These are phyloP conservation scores for Stephania japonica DNA, from an alignment of 164 flowering plant species.

Conservation along the genomic window DNA sequence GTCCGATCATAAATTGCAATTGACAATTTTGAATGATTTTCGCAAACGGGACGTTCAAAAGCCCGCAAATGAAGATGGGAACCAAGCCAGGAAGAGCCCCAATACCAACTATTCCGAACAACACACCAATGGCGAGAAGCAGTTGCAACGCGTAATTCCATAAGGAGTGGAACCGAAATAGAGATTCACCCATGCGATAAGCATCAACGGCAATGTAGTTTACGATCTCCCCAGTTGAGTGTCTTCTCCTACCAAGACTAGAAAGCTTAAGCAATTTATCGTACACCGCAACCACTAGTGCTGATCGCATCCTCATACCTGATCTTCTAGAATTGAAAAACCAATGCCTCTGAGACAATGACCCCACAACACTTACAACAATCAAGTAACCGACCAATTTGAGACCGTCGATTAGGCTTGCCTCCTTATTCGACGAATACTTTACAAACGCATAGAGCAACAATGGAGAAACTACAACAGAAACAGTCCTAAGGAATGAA, in stretches of 20 bases:
- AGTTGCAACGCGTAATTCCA: slow-evolving; percentile 55
- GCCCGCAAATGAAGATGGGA: slow-evolving; percentile 48
- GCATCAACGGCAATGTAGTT: slow-evolving; percentile 88
- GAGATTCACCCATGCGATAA: slow-evolving; percentile 72
- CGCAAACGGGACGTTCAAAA: slow-evolving; percentile 72
- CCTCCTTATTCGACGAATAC: slow-evolving; percentile 30
- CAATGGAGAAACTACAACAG: slow-evolving; percentile 50
- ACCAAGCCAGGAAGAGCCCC: slow-evolving; percentile 63
- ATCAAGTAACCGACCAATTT: slow-evolving; percentile 48
- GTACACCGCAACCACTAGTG: slow-evolving; percentile 64
- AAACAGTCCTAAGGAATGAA: slow-evolving; percentile 44
- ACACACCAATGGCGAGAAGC: slow-evolving; percentile 39
- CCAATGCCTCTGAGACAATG: slow-evolving; percentile 64
- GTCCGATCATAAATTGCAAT: slow-evolving; percentile 49
- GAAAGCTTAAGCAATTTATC: slow-evolving; percentile 68
- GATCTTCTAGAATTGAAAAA: slow-evolving; percentile 49
- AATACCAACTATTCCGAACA: slow-evolving; percentile 48
- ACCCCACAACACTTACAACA: slow-evolving; percentile 55
- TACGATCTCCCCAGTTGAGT: slow-evolving; percentile 81
- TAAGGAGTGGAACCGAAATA: slow-evolving; percentile 60
- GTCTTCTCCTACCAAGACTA: slow-evolving; percentile 48
- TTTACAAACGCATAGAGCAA: slow-evolving; percentile 55
- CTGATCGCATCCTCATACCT: slow-evolving; percentile 82
- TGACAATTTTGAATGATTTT: slow-evolving; percentile 50
- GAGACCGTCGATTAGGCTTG: slow-evolving; percentile 30